A percentile compares a stretch with the other conserved stretches of the same genome.
Evolutionary conservation across 2,329 filamentous ascomycete species (phyloP).

Genomic region (Pseudogymnoascus sp.): DNA sequence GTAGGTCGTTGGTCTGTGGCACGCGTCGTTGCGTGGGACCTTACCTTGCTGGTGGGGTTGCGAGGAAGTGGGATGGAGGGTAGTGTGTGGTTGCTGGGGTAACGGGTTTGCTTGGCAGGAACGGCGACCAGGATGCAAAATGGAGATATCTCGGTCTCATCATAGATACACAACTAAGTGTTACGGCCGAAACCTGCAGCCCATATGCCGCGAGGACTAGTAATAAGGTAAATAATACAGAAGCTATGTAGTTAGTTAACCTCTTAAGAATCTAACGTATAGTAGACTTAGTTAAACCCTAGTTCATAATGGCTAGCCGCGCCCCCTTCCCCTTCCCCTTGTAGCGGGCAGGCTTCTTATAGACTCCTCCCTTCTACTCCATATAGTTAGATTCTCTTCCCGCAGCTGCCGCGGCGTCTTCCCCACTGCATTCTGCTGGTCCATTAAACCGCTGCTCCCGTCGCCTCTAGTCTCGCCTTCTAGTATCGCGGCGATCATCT

Average conservation of each 20-base stretch:
- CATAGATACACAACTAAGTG: too few species aligned
- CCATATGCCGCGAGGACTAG: too few species aligned
- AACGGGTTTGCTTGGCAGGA: neutral
- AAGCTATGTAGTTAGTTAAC: too few species aligned
- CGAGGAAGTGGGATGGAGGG: neutral
- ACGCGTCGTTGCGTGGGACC: neutral
- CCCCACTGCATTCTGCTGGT: slow-evolving; percentile 21
- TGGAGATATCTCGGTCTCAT: too few species aligned
- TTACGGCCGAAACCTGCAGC: too few species aligned
- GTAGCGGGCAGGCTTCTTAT: slow-evolving; percentile 4
- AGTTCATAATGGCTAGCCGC: neutral
- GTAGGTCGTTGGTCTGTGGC: neutral
- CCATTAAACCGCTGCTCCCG: slow-evolving; percentile 17
- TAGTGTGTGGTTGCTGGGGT: neutral
- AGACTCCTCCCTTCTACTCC: slow-evolving; percentile 15
- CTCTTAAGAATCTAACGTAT: too few species aligned
- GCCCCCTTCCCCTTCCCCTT: neutral
- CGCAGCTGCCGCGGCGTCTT: slow-evolving; percentile 17
- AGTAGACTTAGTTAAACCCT: neutral
- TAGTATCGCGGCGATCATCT: slow-evolving; percentile 16
- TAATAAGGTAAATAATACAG: too few species aligned
- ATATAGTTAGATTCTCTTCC: neutral
- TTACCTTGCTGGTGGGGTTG: slow-evolving; percentile 1
- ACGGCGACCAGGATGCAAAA: too few species aligned
- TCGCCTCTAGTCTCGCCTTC: neutral